Evolutionary conservation across 176 grass and related monocot genomes (phyloP).

Genomic region (Eremochloa ophiuroides): DNA sequence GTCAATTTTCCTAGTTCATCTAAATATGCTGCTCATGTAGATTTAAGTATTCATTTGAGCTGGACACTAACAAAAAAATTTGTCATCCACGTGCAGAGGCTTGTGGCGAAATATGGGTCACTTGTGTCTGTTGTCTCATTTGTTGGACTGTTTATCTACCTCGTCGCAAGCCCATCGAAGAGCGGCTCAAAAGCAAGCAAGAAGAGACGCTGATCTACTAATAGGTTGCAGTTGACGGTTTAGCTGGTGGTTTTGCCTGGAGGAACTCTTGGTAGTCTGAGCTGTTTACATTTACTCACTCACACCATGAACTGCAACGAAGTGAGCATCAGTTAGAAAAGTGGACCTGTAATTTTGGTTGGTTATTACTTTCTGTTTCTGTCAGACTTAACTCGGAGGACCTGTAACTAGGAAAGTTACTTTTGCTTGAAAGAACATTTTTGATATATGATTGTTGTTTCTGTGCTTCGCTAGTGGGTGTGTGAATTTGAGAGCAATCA

Average conservation of each 20-base stretch:
- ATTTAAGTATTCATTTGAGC: not conserved
- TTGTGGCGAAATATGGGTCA: conserved; percentile 61
- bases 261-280: not conserved
- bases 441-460: conserved; percentile 4
- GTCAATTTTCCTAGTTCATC: not conserved
- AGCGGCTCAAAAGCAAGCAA: conserved; percentile 53
- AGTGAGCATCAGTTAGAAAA: not conserved
- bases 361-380: conserved; percentile 20
- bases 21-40: not conserved
- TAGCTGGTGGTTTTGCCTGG: conserved; percentile 19
- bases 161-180: conserved; percentile 75
- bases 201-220: conserved; percentile 72
- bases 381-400: conserved; percentile 1
- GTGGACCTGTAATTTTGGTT: conserved; percentile 25
- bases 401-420: conserved; percentile 11
- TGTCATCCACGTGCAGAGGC: conserved; percentile 43
- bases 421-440: conserved; percentile 15
- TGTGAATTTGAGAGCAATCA: not conserved
- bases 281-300: conserved; percentile 26
- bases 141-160: conserved; percentile 61
- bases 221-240: not conserved
- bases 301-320: conserved; percentile 17
- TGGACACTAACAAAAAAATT: not conserved
- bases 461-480: not conserved
- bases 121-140: conserved; percentile 70